A percentile compares a stretch with the other conserved stretches of the same genome.
These are phyloP conservation scores for Phylloporus sp. DNA, from an alignment of 768 basidiomycete species.

Conservation along the genomic window DNA sequence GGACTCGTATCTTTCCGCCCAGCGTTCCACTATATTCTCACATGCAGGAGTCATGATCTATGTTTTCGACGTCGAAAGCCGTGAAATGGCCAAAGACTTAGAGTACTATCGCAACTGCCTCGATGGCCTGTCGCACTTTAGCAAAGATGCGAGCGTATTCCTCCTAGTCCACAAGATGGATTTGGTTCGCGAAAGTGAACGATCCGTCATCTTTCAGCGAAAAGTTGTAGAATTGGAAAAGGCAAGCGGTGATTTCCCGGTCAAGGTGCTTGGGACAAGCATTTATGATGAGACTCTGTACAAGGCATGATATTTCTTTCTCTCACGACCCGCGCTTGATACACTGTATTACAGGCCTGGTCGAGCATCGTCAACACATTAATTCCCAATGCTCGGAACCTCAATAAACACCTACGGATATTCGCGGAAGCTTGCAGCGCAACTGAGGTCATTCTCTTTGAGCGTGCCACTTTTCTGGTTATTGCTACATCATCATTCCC, in stretches of 20 bases:
- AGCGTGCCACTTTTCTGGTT: conserved; percentile 96
- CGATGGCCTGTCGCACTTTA: conserved; percentile 70
- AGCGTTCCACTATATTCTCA: conserved; percentile 91
- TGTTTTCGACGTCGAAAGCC: conserved; percentile 92
- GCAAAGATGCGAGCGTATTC: conserved; percentile 81
- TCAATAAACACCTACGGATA: conserved; percentile 80
- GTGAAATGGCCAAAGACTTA: conserved; percentile 80
- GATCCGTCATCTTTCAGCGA: conserved; percentile 55
- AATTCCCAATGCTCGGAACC: conserved; percentile 89
- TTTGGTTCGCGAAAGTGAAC: conserved; percentile 61
- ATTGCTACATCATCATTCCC: conserved; percentile 75
- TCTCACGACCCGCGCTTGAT: conserved; percentile 10
- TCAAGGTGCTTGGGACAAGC: conserved; percentile 86
- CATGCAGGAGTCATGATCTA: conserved; percentile 98
- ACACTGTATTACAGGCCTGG: conserved; percentile 70
- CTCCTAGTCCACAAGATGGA: conserved; percentile 98
- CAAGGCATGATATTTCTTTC: conserved; percentile 48
- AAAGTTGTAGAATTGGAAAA: conserved; percentile 70
- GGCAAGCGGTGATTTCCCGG: conserved; percentile 52
- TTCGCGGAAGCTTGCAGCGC: conserved; percentile 86
- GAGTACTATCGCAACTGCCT: conserved; percentile 92
- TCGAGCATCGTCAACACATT: conserved; percentile 95
- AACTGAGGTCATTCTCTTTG: conserved; percentile 92
- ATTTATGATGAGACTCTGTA: conserved; percentile 98
- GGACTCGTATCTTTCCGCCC: conserved; percentile 90